Conservation (phyloP, 805 yeast species). For the Zygoascus tannicola region DNA sequence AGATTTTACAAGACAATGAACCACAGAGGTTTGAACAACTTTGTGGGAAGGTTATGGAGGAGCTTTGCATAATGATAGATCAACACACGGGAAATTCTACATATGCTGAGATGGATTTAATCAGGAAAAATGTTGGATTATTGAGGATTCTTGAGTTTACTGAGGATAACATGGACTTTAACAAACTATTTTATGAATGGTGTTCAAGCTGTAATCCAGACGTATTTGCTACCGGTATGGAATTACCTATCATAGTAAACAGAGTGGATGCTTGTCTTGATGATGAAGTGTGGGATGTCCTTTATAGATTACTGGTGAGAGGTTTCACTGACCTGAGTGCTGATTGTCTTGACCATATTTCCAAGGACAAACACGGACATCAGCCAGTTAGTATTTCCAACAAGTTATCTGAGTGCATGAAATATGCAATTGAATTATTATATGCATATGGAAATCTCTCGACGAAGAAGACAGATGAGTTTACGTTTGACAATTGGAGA, state of each 20-base stretch:
- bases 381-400: not conserved
- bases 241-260: not conserved
- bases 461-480: constrained; percentile 9
- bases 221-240: constrained; percentile 3
- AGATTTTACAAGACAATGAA: not conserved
- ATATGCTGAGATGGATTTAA: not conserved
- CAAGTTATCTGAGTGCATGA: constrained; percentile 7
- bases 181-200: not conserved
- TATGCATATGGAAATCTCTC: constrained; percentile 18
- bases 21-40: not conserved
- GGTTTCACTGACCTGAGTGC: not conserved
- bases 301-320: not conserved
- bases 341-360: constrained; percentile 1
- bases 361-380: constrained; percentile 2
- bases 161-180: not conserved
- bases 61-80: not conserved
- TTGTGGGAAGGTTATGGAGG: not conserved
- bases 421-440: constrained; percentile 15
- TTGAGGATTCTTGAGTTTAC: not conserved
- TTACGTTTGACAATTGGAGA: constrained; percentile 23
- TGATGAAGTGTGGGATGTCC: constrained; percentile 1
- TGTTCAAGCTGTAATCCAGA: not conserved
- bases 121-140: not conserved
- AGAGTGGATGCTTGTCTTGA: constrained; percentile 7
- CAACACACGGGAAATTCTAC: not conserved